A percentile compares a stretch with the other conserved stretches of the same genome.
Conservation (phyloP, 2,329 filamentous ascomycete genomes). For the Hypoxylon sp. region DNA sequence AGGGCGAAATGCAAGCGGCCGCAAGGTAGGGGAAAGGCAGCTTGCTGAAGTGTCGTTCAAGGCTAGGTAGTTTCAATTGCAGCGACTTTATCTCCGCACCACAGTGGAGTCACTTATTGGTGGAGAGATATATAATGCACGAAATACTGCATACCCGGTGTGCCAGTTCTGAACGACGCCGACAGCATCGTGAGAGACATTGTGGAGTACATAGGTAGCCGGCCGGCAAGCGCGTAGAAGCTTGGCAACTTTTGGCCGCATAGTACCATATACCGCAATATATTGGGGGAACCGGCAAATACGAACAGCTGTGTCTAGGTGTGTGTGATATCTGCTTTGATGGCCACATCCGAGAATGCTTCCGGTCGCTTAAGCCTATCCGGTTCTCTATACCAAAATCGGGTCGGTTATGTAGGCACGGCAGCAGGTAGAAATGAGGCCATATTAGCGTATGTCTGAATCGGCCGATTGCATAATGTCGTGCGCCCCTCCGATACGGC, state of each 20-base stretch:
- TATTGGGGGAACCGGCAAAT: constrained; percentile 43
- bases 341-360: constrained; percentile 44
- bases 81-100: constrained; percentile 44
- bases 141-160: constrained; percentile 51
- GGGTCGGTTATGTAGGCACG: constrained; percentile 38
- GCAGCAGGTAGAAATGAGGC: constrained; percentile 39
- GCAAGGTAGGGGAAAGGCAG: constrained; percentile 22
- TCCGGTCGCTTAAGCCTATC: constrained; percentile 42
- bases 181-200: constrained; percentile 33
- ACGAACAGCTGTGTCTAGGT: constrained; percentile 29
- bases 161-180: constrained; percentile 36
- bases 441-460: constrained; percentile 47
- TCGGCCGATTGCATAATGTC: constrained; percentile 50
- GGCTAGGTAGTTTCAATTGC: constrained; percentile 30
- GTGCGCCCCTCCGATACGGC: constrained; percentile 48
- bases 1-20: constrained; percentile 27
- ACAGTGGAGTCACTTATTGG: constrained; percentile 44
- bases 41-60: constrained; percentile 32
- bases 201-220: constrained; percentile 31
- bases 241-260: constrained; percentile 38
- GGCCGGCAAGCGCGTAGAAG: constrained; percentile 24
- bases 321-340: constrained; percentile 35
- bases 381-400: constrained; percentile 38
- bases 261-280: constrained; percentile 39
- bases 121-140: constrained; percentile 48